phyloP scores from a whole-genome alignment of 805 yeast genomes.

The Pichia phayaonensis region DNA sequence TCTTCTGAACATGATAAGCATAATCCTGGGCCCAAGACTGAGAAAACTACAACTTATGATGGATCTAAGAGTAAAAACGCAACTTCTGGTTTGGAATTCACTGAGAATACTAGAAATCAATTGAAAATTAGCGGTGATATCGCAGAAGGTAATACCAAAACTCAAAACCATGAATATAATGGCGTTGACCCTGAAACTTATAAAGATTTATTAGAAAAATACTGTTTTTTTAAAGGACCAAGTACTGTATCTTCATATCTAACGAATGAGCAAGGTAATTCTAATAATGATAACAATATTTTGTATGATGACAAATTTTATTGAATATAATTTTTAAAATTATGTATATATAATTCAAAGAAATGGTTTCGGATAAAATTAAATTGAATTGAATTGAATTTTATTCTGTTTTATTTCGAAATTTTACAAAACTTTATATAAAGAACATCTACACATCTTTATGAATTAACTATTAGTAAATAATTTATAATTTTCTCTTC shows the following conservation, averaged over 20 bases:
- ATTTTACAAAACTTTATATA: neutral
- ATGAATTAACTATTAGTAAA: neutral
- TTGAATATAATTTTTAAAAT: conserved; percentile 4
- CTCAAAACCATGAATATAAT: neutral
- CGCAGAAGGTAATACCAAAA: conserved; percentile 5
- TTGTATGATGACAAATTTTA: conserved; percentile 20
- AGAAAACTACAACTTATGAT: neutral
- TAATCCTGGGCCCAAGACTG: neutral
- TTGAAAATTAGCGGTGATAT: neutral
- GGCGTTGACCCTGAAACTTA: conserved; percentile 44
- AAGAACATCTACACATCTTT: neutral
- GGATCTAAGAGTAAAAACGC: neutral
- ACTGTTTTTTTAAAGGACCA: conserved; percentile 48
- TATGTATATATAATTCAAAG: neutral
- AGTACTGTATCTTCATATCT: conserved; percentile 27
- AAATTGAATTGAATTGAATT: too few relatives aligned
- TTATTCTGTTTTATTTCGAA: too few relatives aligned
- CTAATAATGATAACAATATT: conserved; percentile 8
- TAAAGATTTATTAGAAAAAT: conserved; percentile 48
- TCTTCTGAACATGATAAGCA: neutral
- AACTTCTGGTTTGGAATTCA: neutral
- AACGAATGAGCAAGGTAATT: conserved; percentile 15
- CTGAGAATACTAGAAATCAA: neutral
- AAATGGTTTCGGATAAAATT: neutral
- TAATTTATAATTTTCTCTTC: conserved; percentile 18